Base-by-base conservation (phyloP, 1,284 basidiomycete genomes). In the Sanghuangporus sanghuang region DNA sequence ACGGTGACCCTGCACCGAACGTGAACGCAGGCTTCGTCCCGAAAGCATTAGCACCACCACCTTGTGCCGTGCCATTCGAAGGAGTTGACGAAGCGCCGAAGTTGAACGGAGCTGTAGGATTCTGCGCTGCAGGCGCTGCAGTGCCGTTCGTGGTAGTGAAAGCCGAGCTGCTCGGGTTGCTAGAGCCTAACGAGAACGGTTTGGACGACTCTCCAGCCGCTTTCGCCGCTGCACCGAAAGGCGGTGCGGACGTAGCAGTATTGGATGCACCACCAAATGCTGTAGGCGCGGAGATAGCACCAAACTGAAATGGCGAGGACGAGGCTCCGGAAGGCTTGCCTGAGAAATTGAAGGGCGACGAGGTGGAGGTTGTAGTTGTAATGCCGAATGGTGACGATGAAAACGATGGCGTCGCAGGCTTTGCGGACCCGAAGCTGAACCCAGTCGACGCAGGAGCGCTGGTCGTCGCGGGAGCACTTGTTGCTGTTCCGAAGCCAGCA, bases 121-220 rank as follows among this genome's bases (percentile, higher is more conserved):
- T 42, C n/a, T 42, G 40, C 6, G 12, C 40, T n/a, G 40, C 12
- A 42, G 40, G 11, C 40, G 40, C 11, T n/a, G 40, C 11, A 3
- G 40, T n/a, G n/a, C 40, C n/a, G 40, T 42, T 42, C 40, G 40
- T n/a, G 40, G 40, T n/a, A 7, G 9, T 8, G 42, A 27, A 6
- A 38, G 23, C 12, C 39, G 27, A 14, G 12, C 23, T 23, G 18
- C 27, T 52, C 42, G 14, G 23, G 9, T 6, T 35, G 18, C 23
- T 32, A 35, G 18, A 36, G 36, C 66, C 66, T 36, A 67, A 67
- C 18, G 59, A 60, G 52, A 64, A 67, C 59, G 63, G 16, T 2
- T 11, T 42, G 7, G 40, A 12, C 7, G 40, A n/a, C 8, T 18
- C 44, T 46, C 44, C 53, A 14, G 39, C 52, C 16, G 54, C 14